A percentile compares a stretch with the other conserved stretches of the same genome.
Evolutionary conservation across 176 grass and related monocot species (phyloP).

Genomic region (Urochloa ruziziensis): DNA sequence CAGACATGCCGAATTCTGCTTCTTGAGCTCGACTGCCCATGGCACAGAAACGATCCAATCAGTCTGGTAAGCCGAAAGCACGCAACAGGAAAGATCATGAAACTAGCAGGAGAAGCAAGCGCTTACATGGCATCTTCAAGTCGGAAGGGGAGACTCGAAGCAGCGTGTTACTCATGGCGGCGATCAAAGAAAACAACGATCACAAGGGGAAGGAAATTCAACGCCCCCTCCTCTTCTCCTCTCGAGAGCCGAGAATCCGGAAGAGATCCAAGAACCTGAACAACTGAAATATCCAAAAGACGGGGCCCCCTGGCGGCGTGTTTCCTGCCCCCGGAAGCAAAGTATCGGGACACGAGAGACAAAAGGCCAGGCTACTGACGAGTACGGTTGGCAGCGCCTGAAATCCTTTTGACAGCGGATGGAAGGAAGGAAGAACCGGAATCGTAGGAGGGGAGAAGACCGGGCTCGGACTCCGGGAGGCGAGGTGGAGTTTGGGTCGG

Average conservation of each 20-base stretch:
- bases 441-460: neutral
- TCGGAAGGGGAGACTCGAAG: slow-evolving; percentile 85
- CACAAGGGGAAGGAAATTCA: neutral
- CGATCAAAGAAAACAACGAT: neutral
- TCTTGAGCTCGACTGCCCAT: slow-evolving; percentile 68
- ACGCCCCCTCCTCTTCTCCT: neutral
- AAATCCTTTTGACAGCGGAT: neutral
- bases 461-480: neutral
- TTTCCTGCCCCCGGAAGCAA: slow-evolving; percentile 38
- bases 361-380: neutral
- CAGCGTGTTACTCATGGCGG: slow-evolving; percentile 71
- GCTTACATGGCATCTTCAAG: slow-evolving; percentile 86
- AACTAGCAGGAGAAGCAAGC: neutral
- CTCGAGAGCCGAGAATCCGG: neutral
- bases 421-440: neutral
- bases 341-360: slow-evolving; percentile 17
- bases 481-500: slow-evolving; percentile 17
- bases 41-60: slow-evolving; percentile 20
- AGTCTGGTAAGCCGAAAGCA: neutral
- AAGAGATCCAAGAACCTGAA: slow-evolving; percentile 11
- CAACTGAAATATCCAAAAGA: slow-evolving; percentile 25
- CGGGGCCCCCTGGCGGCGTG: neutral
- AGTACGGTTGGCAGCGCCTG: neutral
- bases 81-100: slow-evolving; percentile 28
- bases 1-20: slow-evolving; percentile 62